phyloP scores from a whole-genome alignment of 2,329 filamentous ascomycete species.

The Ramularia endophylla region DNA sequence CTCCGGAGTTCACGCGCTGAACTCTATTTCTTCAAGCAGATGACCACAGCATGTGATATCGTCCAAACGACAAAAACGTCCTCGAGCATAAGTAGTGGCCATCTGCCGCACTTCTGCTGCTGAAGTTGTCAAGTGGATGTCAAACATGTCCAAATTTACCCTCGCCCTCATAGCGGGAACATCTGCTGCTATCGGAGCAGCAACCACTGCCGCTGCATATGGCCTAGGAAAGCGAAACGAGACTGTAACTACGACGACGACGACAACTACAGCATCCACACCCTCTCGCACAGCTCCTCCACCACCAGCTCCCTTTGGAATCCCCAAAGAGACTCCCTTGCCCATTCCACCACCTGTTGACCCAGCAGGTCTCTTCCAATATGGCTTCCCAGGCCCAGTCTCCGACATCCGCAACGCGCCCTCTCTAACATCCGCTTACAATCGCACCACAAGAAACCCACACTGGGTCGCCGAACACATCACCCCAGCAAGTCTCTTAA shows the following conservation, averaged over 20 bases:
- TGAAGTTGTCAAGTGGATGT: slow-evolving; percentile 6
- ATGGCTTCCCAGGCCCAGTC: slow-evolving; percentile 82
- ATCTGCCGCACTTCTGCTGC: neutral
- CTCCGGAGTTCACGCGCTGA: slow-evolving; percentile 3
- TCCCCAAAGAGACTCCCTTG: slow-evolving; percentile 16
- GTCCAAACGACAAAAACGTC: neutral
- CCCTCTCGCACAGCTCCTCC: slow-evolving; percentile 24
- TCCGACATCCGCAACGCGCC: slow-evolving; percentile 71
- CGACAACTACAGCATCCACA: slow-evolving; percentile 28
- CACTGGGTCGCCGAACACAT: slow-evolving; percentile 94
- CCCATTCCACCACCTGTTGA: slow-evolving; percentile 37
- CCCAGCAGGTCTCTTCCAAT: slow-evolving; percentile 48
- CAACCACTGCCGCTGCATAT: slow-evolving; percentile 43
- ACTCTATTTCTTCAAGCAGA: neutral
- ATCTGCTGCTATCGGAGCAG: slow-evolving; percentile 44
- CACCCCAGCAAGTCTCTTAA: slow-evolving; percentile 73
- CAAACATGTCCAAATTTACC: slow-evolving; percentile 45
- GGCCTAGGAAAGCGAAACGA: slow-evolving; percentile 26
- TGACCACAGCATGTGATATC: neutral
- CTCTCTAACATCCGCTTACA: slow-evolving; percentile 79
- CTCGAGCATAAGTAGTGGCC: slow-evolving; percentile 1
- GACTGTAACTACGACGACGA: slow-evolving; percentile 27
- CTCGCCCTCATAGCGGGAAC: slow-evolving; percentile 45
- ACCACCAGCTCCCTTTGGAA: slow-evolving; percentile 22
- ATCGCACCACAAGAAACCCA: slow-evolving; percentile 85